Evolutionary conservation across 768 basidiomycete species (phyloP).

Genomic region (Dioszegia hungarica): DNA sequence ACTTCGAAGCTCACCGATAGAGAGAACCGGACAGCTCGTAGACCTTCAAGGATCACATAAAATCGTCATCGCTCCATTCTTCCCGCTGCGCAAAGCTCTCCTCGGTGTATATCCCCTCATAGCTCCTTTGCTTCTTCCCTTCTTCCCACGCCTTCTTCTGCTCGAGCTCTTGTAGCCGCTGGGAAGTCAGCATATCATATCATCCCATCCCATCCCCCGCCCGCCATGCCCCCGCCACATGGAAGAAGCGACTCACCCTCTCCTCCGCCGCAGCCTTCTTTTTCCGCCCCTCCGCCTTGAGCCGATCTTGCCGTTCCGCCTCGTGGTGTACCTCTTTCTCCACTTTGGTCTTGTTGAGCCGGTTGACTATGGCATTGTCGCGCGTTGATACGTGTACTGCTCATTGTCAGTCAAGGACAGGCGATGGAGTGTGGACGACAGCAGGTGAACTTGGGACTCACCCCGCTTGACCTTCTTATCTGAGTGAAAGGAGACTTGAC

Average conservation of each 20-base stretch:
- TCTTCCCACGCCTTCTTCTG: conserved; percentile 71
- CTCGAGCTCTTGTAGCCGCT: conserved; percentile 77
- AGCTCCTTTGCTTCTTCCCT: conserved; percentile 81
- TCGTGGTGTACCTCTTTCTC: conserved; percentile 86
- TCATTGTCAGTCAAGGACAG: no score
- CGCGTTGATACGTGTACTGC: conserved; percentile 72
- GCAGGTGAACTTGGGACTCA: conserved; percentile 39
- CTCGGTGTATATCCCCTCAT: conserved; percentile 70
- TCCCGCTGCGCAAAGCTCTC: conserved; percentile 50
- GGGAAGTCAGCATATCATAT: not conserved
- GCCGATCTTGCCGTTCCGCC: conserved; percentile 71
- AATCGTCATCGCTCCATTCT: conserved; percentile 52
- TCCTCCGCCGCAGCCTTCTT: conserved; percentile 69
- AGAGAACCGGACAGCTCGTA: no score
- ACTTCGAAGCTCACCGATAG: no score
- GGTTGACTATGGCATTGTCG: conserved; percentile 84
- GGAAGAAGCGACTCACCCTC: conserved; percentile 55
- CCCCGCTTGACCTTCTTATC: conserved; percentile 84
- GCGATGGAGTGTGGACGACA: no score
- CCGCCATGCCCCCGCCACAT: no score
- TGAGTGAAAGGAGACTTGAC: conserved; percentile 89
- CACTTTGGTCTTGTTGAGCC: conserved; percentile 86
- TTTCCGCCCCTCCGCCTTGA: conserved; percentile 49
- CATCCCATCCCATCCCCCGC: no score
- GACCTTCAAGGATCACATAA: conserved; percentile 24